Evolutionary conservation across 2,329 filamentous ascomycete genomes (phyloP).

Genomic region (Rugonectria rugulosa): DNA sequence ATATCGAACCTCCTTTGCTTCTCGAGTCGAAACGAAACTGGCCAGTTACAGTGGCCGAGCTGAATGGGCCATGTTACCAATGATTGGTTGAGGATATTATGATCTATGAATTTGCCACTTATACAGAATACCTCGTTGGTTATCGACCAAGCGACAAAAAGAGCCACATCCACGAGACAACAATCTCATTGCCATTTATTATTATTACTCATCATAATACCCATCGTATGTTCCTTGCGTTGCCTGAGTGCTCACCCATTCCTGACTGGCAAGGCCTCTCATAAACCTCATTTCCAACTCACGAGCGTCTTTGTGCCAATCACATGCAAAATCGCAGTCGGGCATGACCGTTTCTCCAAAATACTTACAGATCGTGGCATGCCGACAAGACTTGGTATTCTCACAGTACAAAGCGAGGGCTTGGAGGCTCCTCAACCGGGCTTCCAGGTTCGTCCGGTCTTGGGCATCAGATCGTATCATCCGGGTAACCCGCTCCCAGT

Average conservation of each 20-base stretch:
- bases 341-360: conserved; percentile 72
- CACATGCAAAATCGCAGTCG: conserved; percentile 77
- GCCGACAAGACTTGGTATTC: conserved; percentile 74
- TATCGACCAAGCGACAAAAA: too few relatives aligned
- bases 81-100: too few relatives aligned
- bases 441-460: conserved; percentile 52
- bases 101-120: too few relatives aligned
- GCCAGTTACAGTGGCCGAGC: conserved; percentile 25
- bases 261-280: conserved; percentile 64
- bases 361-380: conserved; percentile 76
- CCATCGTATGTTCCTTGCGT: conserved; percentile 65
- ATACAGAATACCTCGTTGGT: too few relatives aligned
- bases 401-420: conserved; percentile 85
- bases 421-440: conserved; percentile 68
- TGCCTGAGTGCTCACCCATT: conserved; percentile 70
- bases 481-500: conserved; percentile 75
- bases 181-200: background rate
- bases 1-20: conserved; percentile 36
- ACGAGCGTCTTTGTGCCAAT: conserved; percentile 75
- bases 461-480: conserved; percentile 58
- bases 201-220: conserved; percentile 55
- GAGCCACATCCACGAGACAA: too few relatives aligned
- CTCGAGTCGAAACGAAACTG: conserved; percentile 17
- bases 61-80: background rate
- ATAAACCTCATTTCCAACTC: conserved; percentile 65